Evolutionary conservation across 306 rosid genomes (phyloP).

Genomic region (Geum urbanum): DNA sequence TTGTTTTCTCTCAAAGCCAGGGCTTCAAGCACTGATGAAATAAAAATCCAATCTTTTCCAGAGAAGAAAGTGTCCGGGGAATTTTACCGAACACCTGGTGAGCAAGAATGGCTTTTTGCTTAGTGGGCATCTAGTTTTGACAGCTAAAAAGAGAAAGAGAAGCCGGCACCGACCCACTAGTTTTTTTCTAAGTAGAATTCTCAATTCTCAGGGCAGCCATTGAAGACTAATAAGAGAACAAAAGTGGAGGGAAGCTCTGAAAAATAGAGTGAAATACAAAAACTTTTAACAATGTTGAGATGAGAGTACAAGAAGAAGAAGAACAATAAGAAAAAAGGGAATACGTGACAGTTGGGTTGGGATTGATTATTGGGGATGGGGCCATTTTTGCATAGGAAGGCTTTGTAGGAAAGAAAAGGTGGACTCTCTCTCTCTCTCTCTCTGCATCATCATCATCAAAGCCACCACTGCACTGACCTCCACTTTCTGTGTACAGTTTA

Average conservation of each 20-base stretch:
- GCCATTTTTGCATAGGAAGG: slow-evolving; percentile 22
- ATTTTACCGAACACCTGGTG: slow-evolving; percentile 21
- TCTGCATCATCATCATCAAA: slow-evolving; percentile 33
- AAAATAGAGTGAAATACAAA: slow-evolving; percentile 18
- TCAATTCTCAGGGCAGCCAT: slow-evolving; percentile 41
- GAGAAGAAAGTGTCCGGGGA: slow-evolving; percentile 25
- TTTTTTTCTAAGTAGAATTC: slow-evolving; percentile 38
- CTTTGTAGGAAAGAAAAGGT: slow-evolving; percentile 32
- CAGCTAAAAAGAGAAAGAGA: slow-evolving; percentile 40
- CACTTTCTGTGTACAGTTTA: neutral
- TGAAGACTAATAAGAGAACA: slow-evolving; percentile 38
- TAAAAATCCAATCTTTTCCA: slow-evolving; percentile 4
- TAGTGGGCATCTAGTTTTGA: slow-evolving; percentile 41
- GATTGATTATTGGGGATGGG: slow-evolving; percentile 33
- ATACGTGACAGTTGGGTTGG: slow-evolving; percentile 67
- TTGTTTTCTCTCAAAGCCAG: neutral
- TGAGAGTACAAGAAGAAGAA: slow-evolving; percentile 30
- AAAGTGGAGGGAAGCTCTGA: slow-evolving; percentile 39
- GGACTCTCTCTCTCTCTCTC: slow-evolving; percentile 21
- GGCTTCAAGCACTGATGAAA: too few species aligned
- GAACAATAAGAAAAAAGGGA: slow-evolving; percentile 36
- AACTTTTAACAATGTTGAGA: slow-evolving; percentile 31
- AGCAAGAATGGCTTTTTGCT: slow-evolving; percentile 29
- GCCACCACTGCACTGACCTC: slow-evolving; percentile 20
- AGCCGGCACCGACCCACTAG: slow-evolving; percentile 62